phyloP scores from a whole-genome alignment of 176 grass and related monocot species.

The Zoysia pacifica region DNA sequence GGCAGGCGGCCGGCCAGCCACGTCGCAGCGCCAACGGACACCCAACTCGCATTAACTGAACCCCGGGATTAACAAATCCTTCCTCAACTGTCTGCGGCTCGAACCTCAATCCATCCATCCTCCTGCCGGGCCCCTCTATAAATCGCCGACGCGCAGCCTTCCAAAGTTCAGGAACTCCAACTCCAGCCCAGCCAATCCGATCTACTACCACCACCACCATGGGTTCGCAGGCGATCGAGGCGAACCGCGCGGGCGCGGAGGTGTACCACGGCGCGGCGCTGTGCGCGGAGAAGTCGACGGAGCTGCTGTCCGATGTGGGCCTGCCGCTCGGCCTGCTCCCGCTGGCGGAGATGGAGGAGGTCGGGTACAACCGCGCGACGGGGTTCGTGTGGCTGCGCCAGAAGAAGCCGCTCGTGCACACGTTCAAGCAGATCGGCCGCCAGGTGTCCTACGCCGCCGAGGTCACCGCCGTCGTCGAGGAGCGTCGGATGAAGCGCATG shows the following conservation, averaged over 20 bases:
- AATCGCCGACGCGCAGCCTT: neutral
- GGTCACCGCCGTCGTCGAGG: constrained; percentile 73
- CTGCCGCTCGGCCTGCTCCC: constrained; percentile 61
- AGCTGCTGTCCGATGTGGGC: constrained; percentile 49
- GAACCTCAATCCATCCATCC: no score
- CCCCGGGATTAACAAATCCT: constrained; percentile 16
- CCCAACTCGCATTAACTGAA: constrained; percentile 19
- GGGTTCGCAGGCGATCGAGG: constrained; percentile 58
- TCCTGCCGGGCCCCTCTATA: neutral
- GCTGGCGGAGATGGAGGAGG: constrained; percentile 60
- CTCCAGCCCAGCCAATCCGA: neutral
- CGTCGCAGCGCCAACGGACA: no score
- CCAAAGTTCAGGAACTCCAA: no score
- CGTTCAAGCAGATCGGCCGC: constrained; percentile 56
- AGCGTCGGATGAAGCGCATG: constrained; percentile 61
- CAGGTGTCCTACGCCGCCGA: constrained; percentile 61
- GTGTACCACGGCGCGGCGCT: constrained; percentile 56
- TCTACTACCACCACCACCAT: constrained; percentile 4
- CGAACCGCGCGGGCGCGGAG: constrained; percentile 60
- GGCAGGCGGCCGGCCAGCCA: no score
- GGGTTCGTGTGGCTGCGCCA: constrained; percentile 77
- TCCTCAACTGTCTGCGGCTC: constrained; percentile 2
- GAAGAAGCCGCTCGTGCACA: constrained; percentile 55
- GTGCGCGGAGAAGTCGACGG: constrained; percentile 60
- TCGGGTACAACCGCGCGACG: constrained; percentile 63